Evolutionary conservation across 108 stramenopile genomes (phyloP), one percentile per base, ranked within the genome.

Genomic region (Nitzschia palea): DNA sequence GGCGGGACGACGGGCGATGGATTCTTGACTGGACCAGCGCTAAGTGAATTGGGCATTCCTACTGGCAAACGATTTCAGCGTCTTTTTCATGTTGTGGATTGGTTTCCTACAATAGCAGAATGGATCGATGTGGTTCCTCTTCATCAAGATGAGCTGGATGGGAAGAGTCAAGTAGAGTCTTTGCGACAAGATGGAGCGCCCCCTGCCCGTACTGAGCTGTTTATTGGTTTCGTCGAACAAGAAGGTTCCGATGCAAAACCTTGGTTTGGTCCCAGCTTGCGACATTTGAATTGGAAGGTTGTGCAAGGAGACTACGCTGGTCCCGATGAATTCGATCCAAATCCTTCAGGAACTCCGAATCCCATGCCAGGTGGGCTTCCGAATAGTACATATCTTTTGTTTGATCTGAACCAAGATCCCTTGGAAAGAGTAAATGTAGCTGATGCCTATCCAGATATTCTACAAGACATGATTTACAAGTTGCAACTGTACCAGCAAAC

Each of bases 1-100:
- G 86, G 82, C 15, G 86, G 86, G 17, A 76, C 75, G 0, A 77
- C 65, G 12, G 80, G 75, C 0, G 80, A 76, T 62, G 74, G 57
- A 12, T 68, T 81, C 17, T 0, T 81, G 23, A 55, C 65, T 62
- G 80, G 80, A 23, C 75, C 76, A 9, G 70, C 68, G 1, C 27
- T 70, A 27, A 17, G 42, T 26, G 55, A 45, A 20, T 29, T 64
- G 3, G 29, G 51, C 12, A 17, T 2, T 14, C 9, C n/a, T 31
- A 30, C 29, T 27, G 29, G 62, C 1, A 25, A 17, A 15, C 61
- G 62, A 35, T 63, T 55, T 59, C 52, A 3, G 23, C 63, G 66
- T 28, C 26, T 77, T 10, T 74, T 80, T 47, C 79, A 80, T 47
- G 73, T 66, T 4, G 79, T 80, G 4, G 79, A 80, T 70, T 80